Evolutionary conservation across 1,284 basidiomycete species (phyloP).

Genomic region (Wallemia hederae): DNA sequence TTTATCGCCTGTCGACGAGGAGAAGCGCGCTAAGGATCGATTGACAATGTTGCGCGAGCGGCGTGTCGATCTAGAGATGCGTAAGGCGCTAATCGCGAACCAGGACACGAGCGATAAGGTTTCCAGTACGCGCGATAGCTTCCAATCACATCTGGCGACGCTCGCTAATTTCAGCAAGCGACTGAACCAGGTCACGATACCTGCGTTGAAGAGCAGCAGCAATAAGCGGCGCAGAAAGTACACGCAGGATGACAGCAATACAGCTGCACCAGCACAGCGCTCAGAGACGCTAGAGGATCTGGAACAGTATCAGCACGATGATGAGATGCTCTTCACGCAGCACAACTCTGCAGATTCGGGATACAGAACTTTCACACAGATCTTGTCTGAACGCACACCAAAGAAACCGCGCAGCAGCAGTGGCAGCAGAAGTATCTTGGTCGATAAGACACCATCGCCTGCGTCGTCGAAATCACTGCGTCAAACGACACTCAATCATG

Average conservation of each 20-base stretch:
- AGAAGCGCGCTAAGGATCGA: background rate
- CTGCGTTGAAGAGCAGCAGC: background rate
- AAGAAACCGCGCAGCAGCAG: background rate
- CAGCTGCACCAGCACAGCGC: background rate
- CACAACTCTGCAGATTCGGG: background rate
- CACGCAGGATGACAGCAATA: background rate
- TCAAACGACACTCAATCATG: background rate
- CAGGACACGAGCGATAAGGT: background rate
- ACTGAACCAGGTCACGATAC: background rate
- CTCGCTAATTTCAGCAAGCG: background rate
- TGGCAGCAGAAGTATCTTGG: background rate
- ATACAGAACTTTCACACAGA: background rate
- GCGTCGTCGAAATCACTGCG: background rate
- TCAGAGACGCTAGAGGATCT: background rate
- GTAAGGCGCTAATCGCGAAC: background rate
- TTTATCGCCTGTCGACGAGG: background rate
- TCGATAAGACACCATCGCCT: background rate
- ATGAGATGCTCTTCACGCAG: background rate
- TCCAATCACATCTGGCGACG: background rate
- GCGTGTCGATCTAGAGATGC: background rate
- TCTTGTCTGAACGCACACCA: background rate
- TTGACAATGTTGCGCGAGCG: background rate
- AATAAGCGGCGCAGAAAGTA: background rate
- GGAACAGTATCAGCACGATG: background rate
- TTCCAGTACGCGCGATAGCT: background rate